Evolutionary conservation across 148 eudicot genomes (phyloP), one percentile per base, ranked within the genome.

Genomic region (Chenopodium formosanum): DNA sequence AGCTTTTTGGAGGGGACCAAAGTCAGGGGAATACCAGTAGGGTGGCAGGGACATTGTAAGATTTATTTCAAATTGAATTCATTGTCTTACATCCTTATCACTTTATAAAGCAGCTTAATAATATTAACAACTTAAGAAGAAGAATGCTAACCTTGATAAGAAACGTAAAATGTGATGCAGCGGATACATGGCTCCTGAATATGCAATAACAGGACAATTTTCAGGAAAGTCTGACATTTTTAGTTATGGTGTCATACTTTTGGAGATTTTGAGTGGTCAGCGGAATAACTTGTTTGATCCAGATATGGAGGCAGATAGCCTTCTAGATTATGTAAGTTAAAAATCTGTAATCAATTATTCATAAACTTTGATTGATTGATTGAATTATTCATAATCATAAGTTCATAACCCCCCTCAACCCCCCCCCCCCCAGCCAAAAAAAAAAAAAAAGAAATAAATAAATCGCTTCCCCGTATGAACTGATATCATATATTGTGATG

Each of bases 161-260:
- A 11, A 50, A 50, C 53, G 8, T 11, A 50, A 32, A 32, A 14
- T 13, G 17, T 74, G 65, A 64, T 14, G 84, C 87, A 93, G 97
- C 74, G 97, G 97, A 10, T 93, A 91, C 47, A 91, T 93, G 97
- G 97, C 97, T 37, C 97, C 97, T 14, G 97, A 93, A 72, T 93
- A 91, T 73, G 86, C 86, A 72, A 84, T 88, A 44, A 84, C 89
- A 76, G 97, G 97, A 44, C 90, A 93, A 75, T 87, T 88, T 29
- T 91, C 97, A 17, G 94, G 87, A 82, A 93, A 93, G 83, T 91
- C 93, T 0, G 97, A 93, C 85, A 90, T 93, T 46, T 93, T 86
- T 46, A 93, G 97, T 76, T 89, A 64, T 31, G 93, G 95, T 25
- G 90, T 93, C 64, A 83, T 93, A 71, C 87, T 91, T 80, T 85